Base-by-base conservation (phyloP, 2,329 filamentous ascomycete genomes). In the Colletotrichum sp. region DNA sequence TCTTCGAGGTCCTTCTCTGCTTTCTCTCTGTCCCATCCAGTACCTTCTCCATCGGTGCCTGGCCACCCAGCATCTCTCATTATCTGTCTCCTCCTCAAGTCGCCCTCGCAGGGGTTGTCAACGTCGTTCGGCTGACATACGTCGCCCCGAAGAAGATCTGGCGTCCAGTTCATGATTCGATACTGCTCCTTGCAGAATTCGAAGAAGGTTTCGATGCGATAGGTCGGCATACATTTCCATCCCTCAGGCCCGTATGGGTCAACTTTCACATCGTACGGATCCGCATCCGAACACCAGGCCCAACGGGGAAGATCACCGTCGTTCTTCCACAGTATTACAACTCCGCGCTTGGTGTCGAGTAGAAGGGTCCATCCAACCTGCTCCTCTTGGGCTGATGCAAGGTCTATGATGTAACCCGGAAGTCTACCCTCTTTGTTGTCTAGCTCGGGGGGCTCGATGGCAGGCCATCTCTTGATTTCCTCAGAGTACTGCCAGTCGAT, bases 281-380 rank as follows among this genome's bases (percentile, higher is more conserved):
- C 7, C 7, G 21, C 55, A 26, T 28, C 55, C 13, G 2, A 59
- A 26, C 0, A 0, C n/a, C 21, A 0, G 0, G 55, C 0, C 55
- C 55, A 59, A 15, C 0, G 0, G 26, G 55, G 55, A 59, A 59
- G 55, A 26, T 59, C 0, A 10, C 55, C 55, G 21, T 59, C 55
- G 15, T 59, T 59, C 21, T 59, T 28, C 55, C 55, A 59, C 5
- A 59, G 16, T 16, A 59, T 28, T 1, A 59, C 55, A 26, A 59
- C 55, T 59, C 55, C 55, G 1, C 55, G 55, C 55, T 28, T 59
- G 26, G 55, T 59, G 55, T 59, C 55, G 3, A 59, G 7, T 15
- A 59, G 55, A 3, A 59, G 0, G 1, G 55, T 59, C 6, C 15
- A 59, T 15, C 55, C 55, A 59, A 44, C 16, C 36, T 44, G 36